phyloP scores from a whole-genome alignment of 306 rosid species.

The Lathyrus aphaca region DNA sequence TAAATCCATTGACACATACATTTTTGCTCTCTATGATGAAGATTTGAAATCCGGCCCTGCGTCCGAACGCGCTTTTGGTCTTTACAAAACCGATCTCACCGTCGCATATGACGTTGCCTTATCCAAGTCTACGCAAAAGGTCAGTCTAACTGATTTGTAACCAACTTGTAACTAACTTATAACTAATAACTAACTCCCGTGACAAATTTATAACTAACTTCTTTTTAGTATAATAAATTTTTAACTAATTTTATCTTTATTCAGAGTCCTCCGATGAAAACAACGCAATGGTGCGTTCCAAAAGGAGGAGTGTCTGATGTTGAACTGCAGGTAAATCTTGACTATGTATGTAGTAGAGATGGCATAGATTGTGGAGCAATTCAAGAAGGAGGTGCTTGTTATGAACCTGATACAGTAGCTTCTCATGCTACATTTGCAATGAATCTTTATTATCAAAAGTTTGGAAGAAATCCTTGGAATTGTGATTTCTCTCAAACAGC shows the following conservation, averaged over 20 bases:
- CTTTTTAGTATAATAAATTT: too few relatives aligned
- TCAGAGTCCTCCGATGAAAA: too few relatives aligned
- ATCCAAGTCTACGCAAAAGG: constrained; percentile 68
- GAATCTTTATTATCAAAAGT: constrained; percentile 80
- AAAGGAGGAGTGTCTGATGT: constrained; percentile 59
- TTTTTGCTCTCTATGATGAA: constrained; percentile 86
- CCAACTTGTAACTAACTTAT: neutral
- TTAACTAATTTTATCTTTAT: too few relatives aligned
- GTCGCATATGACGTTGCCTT: constrained; percentile 73
- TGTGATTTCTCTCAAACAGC: constrained; percentile 95
- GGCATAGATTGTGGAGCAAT: constrained; percentile 71
- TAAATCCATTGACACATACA: constrained; percentile 77
- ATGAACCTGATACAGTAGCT: constrained; percentile 66
- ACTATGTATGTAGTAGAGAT: constrained; percentile 62
- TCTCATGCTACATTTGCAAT: constrained; percentile 89
- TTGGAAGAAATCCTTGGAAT: constrained; percentile 60
- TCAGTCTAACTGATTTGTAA: constrained; percentile 21
- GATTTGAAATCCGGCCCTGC: constrained; percentile 69
- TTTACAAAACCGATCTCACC: constrained; percentile 68
- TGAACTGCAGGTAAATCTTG: constrained; percentile 69
- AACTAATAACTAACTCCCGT: too few relatives aligned
- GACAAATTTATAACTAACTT: neutral
- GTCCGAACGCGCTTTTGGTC: constrained; percentile 80
- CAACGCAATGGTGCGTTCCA: constrained; percentile 70
- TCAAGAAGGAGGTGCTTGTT: constrained; percentile 83